A percentile compares a stretch with the other conserved stretches of the same genome.
These are phyloP conservation scores for Colletotrichum godetiae DNA, from an alignment of 2,329 filamentous ascomycete species.

Conservation along the genomic window DNA sequence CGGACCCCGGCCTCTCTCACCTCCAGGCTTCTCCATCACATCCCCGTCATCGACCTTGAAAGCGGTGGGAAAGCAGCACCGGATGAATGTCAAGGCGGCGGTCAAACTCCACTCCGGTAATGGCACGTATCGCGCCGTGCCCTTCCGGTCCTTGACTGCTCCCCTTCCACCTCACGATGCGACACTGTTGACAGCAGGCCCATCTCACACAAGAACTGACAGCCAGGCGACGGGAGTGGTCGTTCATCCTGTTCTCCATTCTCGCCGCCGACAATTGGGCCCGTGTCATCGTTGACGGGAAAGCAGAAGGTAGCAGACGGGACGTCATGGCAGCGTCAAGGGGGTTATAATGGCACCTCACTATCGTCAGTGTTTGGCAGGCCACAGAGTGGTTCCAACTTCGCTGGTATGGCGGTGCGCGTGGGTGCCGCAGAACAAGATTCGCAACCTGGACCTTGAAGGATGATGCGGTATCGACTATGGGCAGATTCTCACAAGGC, in stretches of 20 bases:
- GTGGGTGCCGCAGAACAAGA: neutral
- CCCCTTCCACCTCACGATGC: neutral
- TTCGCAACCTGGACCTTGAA: conserved; percentile 7
- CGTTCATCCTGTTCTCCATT: neutral
- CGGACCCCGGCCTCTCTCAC: neutral
- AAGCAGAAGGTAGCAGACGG: conserved; percentile 5
- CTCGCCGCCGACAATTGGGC: neutral
- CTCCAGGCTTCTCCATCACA: neutral
- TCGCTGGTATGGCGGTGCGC: conserved; percentile 4
- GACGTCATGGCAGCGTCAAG: conserved; percentile 30
- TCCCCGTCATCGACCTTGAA: neutral
- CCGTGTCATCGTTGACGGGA: neutral
- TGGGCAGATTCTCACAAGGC: neutral
- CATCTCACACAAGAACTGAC: neutral
- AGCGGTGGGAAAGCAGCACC: neutral
- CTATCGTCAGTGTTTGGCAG: conserved; percentile 9
- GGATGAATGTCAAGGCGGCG: neutral
- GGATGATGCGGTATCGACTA: neutral
- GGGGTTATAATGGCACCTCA: conserved; percentile 20
- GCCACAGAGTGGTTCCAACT: neutral
- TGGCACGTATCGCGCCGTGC: neutral
- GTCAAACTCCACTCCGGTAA: neutral
- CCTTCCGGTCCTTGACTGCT: neutral
- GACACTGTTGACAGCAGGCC: neutral
- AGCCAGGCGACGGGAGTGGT: neutral